phyloP scores from a whole-genome alignment of 139 green algal genomes.

The Coccomyxa sp. region DNA sequence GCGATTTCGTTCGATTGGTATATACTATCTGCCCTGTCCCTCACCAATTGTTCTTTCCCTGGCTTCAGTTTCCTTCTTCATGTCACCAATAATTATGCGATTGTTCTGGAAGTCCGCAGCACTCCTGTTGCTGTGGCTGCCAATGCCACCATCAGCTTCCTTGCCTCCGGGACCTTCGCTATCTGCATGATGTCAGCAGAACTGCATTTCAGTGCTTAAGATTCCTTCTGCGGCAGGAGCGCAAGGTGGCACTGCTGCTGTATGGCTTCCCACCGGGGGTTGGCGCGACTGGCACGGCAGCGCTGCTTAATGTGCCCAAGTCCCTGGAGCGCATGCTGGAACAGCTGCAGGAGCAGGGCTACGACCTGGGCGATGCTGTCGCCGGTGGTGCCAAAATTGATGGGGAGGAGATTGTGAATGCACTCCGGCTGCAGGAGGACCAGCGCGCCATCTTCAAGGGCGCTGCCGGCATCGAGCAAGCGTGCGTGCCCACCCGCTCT shows the following conservation, averaged over 20 bases:
- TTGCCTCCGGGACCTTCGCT: too few species aligned
- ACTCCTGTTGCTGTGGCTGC: too few species aligned
- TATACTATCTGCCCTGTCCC: too few species aligned
- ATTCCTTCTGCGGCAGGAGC: conserved; percentile 31
- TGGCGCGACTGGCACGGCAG: conserved; percentile 91
- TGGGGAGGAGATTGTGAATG: conserved; percentile 65
- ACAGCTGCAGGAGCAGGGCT: conserved; percentile 62
- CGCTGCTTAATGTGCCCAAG: conserved; percentile 93
- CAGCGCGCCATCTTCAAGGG: conserved; percentile 56
- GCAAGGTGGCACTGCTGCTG: conserved; percentile 71
- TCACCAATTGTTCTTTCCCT: too few species aligned
- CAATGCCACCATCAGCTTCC: too few species aligned
- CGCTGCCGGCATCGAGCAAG: conserved; percentile 25
- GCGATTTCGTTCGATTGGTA: too few species aligned
- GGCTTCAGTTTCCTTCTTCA: too few species aligned
- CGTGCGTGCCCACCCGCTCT: conserved; percentile 5
- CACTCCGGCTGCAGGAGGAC: conserved; percentile 64
- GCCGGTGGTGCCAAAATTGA: conserved; percentile 34
- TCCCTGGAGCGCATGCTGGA: conserved; percentile 70
- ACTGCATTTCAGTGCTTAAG: too few species aligned
- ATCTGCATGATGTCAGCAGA: too few species aligned
- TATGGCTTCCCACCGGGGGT: conserved; percentile 97
- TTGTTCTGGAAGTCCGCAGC: too few species aligned
- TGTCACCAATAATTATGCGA: too few species aligned
- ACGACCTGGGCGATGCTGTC: conserved; percentile 62